Base-by-base conservation (phyloP, 2,329 filamentous ascomycete genomes). In the Cladosporium oxysporum region DNA sequence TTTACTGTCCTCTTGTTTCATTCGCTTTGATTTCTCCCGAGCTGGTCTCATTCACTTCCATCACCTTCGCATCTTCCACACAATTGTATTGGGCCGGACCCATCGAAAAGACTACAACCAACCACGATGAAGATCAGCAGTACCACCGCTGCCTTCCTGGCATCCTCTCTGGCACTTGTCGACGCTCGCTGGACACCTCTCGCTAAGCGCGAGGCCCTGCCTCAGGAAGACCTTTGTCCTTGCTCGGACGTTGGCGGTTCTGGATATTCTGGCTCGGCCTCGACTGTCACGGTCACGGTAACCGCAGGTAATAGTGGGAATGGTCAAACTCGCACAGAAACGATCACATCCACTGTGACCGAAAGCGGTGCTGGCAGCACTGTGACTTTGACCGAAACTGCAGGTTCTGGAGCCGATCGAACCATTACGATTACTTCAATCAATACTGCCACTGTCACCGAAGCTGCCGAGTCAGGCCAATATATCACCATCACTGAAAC, bases 41-140 rank as follows among this genome's bases (percentile, higher is more conserved):
- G 60, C 49, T n/a, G 49, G 44, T 53, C 52, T 55, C 52, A 21
- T 53, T 62, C 37, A 18, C 31, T 53, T 37, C 11, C n/a, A 53
- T 31, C 8, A 50, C 57, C 37, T 28, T 21, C n/a, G 11, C 21
- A 5, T 28, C n/a, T 28, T 26, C 31, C 21, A 58, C 18, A 11
- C n/a, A 2, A 58, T 23, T 21, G 37, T 21, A 35, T n/a, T 21
- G 23, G 55, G 55, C 55, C 29, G 55, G 55, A 37, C 29, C 55
- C 33, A 33, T 41, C 21, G 12, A 41, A 35, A 37, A 21, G 11
- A 16, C 16, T 7, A 10, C 21, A 12, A 14, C 12, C 64, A 65
- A 61, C 21, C 66, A 68, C 41, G 5, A 68, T 68, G 66, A 66
- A 49, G 28, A 18, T 61, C 26, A n/a, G 16, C 28, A 4, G 58